phyloP scores from a whole-genome alignment of 2,329 filamentous ascomycete species.

The Trichophyton verrucosum region DNA sequence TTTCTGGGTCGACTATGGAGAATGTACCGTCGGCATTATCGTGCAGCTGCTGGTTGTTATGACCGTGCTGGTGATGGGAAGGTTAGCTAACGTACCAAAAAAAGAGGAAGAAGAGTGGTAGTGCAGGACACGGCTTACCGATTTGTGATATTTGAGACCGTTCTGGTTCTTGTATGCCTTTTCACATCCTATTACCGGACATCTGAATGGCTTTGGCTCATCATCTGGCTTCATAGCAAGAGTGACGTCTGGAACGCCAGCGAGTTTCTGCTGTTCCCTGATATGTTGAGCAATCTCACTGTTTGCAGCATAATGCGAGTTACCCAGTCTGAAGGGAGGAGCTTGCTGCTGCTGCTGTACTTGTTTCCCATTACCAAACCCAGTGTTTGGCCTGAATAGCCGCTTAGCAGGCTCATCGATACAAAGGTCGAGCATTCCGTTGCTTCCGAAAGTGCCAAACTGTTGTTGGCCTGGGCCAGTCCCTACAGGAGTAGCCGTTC shows the following conservation, averaged over 20 bases:
- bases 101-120: slow-evolving; percentile 3
- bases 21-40: slow-evolving; percentile 96
- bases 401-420: slow-evolving; percentile 95
- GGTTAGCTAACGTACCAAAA: slow-evolving; percentile 16
- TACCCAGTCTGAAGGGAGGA: slow-evolving; percentile 61
- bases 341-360: slow-evolving; percentile 57
- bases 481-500: slow-evolving; percentile 29
- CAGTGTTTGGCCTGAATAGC: slow-evolving; percentile 73
- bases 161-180: slow-evolving; percentile 99
- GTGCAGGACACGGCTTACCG: slow-evolving; percentile 37
- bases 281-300: slow-evolving; percentile 59
- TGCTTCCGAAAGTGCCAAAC: slow-evolving; percentile 30
- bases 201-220: slow-evolving; percentile 95
- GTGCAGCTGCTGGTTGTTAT: slow-evolving; percentile 91
- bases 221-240: slow-evolving; percentile 49
- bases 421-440: slow-evolving; percentile 46
- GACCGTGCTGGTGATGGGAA: slow-evolving; percentile 53
- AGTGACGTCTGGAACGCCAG: slow-evolving; percentile 40
- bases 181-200: slow-evolving; percentile 94
- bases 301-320: slow-evolving; percentile 62
- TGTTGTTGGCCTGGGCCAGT: slow-evolving; percentile 21
- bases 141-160: slow-evolving; percentile 80
- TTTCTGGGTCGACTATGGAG: slow-evolving; percentile 94
- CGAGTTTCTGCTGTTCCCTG: slow-evolving; percentile 51
- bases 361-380: slow-evolving; percentile 48